Evolutionary conservation across 345 rosid species (phyloP), one percentile per base, ranked within the genome.

Genomic region (Populus nigra): DNA sequence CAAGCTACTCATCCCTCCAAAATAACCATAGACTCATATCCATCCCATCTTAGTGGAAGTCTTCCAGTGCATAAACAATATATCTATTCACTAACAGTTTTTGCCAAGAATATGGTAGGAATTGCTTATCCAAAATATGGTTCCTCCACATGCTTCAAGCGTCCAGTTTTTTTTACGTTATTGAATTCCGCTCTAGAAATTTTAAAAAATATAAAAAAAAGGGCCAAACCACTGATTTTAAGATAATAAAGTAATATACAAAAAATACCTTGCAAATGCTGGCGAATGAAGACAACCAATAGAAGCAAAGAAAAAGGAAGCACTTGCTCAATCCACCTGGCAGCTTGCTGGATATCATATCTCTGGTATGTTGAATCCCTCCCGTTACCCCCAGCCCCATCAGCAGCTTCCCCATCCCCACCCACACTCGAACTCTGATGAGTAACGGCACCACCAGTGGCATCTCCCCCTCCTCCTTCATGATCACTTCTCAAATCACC

Each of bases 261-360:
- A 69, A 23, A 55, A 49, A 72, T 84, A 96, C 99, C 99, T 89
- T 96, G 99, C 83, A 96, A 84, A 87, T 96, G 99, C 88, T 94
- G 99, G 80, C 99, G 97, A 78, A 96, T 96, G 83, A 96, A 96
- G 79, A 94, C 98, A 45, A 96, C 97, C 89, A 96, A 81, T 35
- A 96, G 93, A 85, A 96, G 99, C 90, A 96, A 84, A 74, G 97
- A 94, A 66, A 96, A 96, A 8, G 99, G 99, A 41, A 96, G 96
- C 74, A 94, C 88, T 84, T 96, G 99, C 88, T 96, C 99, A 75
- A 96, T 88, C 98, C 97, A 96, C 76, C 99, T 89, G 0, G 99
- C 98, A 81, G 98, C 97, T 80, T 96, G 98, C 89, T 94, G 99
- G 79, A 96, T 96, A 82, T 96, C 99, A 83, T 96, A 96, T 85